Evolutionary conservation across 2,329 filamentous ascomycete species (phyloP), one percentile per base, ranked within the genome.

Genomic region (Alternaria atra): DNA sequence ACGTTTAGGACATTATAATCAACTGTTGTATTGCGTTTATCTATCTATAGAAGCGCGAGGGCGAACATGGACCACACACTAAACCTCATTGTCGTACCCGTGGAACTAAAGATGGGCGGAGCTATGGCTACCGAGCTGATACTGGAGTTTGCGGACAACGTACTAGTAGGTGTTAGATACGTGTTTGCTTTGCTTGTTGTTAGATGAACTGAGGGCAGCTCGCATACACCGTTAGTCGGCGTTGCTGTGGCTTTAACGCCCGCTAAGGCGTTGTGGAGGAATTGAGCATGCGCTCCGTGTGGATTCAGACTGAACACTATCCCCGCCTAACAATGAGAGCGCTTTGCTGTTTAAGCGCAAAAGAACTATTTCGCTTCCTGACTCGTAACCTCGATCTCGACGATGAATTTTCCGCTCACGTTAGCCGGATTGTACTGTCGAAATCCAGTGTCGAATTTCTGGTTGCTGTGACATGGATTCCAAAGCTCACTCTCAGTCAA

Each of bases 271-370:
- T 67, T 65, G 6, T 60, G 37, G 4, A 65, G 13, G 27, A 65
- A 67, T 17, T 61, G n/a, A 25, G 52, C n/a, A 15, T 65, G 47
- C 2, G 12, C 20, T 30, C 56, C 57, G 29, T 48, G 20, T 20
- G 56, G 56, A 47, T 66, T 68, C 9, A 68, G 37, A 51, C 55
- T 64, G 8, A 54, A 54, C 10, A 61, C 58, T 51, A 68, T 68
- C 6, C 63, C 60, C 17, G 58, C 34, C 6, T 60, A n/a, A 44
- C 56, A 68, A 29, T 68, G 50, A 9, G 65, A 62, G 12, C 5
- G 12, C 15, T 52, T 55, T 2, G 46, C 7, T 13, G 25, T 50
- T 29, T 68, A 55, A 4, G 60, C 44, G 29, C 56, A 68, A 32
- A 64, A 66, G 52, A 68, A 64, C 65, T 53, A 68, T 40, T 66